Evolutionary conservation across 805 yeast species (phyloP).

Genomic region (Candida caryicola): DNA sequence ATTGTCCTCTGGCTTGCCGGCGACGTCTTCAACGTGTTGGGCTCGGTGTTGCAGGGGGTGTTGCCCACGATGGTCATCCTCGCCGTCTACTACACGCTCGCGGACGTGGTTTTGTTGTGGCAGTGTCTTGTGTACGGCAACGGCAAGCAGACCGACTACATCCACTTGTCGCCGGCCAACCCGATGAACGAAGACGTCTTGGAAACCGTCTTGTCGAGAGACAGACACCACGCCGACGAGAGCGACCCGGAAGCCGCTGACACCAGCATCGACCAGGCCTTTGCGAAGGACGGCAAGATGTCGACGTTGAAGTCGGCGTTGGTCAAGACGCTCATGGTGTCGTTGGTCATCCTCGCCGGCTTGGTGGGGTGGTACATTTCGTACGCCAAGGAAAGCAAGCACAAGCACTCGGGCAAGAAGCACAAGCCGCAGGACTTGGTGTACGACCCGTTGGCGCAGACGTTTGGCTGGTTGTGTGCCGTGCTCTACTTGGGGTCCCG

Average conservation of each 20-base stretch:
- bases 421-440: slow-evolving; percentile 45
- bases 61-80: slow-evolving; percentile 91
- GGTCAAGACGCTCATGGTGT: slow-evolving; percentile 51
- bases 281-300: slow-evolving; percentile 7
- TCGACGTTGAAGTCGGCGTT: slow-evolving; percentile 21
- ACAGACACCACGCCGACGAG: slow-evolving; percentile 21
- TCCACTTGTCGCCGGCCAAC: slow-evolving; percentile 85
- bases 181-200: slow-evolving; percentile 72
- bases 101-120: slow-evolving; percentile 78
- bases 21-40: slow-evolving; percentile 89
- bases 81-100: slow-evolving; percentile 89
- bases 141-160: slow-evolving; percentile 60
- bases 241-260: slow-evolving; percentile 11
- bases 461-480: slow-evolving; percentile 83
- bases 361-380: slow-evolving; percentile 83
- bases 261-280: not conserved
- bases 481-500: slow-evolving; percentile 79
- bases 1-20: slow-evolving; percentile 91
- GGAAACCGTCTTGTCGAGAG: slow-evolving; percentile 55
- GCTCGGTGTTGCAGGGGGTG: slow-evolving; percentile 85
- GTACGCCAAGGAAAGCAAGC: slow-evolving; percentile 44
- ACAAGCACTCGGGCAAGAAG: slow-evolving; percentile 27
- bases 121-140: slow-evolving; percentile 83
- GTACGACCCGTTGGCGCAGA: slow-evolving; percentile 77
- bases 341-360: slow-evolving; percentile 72